Percentiles rank a stretch among this genome's conserved stretches.
Conservation (phyloP, 1,284 basidiomycete species). For the Papiliotrema laurentii region DNA sequence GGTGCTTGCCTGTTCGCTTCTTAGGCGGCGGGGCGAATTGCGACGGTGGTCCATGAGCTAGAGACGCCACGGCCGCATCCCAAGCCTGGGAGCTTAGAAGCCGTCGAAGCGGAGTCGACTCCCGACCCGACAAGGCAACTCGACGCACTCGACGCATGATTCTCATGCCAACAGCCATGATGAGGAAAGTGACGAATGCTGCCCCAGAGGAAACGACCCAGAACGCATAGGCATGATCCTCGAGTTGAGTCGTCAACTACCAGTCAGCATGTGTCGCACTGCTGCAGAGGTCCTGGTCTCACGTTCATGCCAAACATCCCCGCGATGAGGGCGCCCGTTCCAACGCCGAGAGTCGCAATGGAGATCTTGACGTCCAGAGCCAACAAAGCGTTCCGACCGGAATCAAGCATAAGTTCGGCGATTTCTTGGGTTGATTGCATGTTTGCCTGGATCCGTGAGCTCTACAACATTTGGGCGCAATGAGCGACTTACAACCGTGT, state of each 20-base stretch:
- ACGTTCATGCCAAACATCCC: slow-evolving; percentile 97
- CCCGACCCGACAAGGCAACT: slow-evolving; percentile 32
- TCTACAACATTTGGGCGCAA: not conserved
- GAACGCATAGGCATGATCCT: slow-evolving; percentile 47
- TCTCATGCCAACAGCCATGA: slow-evolving; percentile 38
- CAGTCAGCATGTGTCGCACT: too few species aligned
- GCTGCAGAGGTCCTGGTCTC: too few species aligned
- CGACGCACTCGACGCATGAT: slow-evolving; percentile 40
- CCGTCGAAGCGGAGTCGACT: slow-evolving; percentile 2
- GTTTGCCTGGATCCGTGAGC: slow-evolving; percentile 58
- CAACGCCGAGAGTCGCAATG: slow-evolving; percentile 90
- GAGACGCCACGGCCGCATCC: slow-evolving; percentile 2
- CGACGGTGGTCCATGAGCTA: not conserved
- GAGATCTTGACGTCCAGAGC: slow-evolving; percentile 89
- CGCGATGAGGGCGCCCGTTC: slow-evolving; percentile 84
- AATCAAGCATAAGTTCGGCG: slow-evolving; percentile 92
- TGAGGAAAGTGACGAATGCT: slow-evolving; percentile 30
- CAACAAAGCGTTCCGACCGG: slow-evolving; percentile 87
- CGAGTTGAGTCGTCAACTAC: slow-evolving; percentile 43
- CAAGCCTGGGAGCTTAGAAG: slow-evolving; percentile 2
- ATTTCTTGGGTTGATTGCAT: slow-evolving; percentile 97
- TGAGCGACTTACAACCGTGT: slow-evolving; percentile 61
- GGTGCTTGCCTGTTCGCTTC: not conserved
- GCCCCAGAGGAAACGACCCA: slow-evolving; percentile 38
- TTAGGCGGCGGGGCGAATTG: not conserved